Evolutionary conservation across 176 grass and related monocot species (phyloP), one percentile per base, ranked within the genome.

Genomic region (Tillandsia fasciculata): DNA sequence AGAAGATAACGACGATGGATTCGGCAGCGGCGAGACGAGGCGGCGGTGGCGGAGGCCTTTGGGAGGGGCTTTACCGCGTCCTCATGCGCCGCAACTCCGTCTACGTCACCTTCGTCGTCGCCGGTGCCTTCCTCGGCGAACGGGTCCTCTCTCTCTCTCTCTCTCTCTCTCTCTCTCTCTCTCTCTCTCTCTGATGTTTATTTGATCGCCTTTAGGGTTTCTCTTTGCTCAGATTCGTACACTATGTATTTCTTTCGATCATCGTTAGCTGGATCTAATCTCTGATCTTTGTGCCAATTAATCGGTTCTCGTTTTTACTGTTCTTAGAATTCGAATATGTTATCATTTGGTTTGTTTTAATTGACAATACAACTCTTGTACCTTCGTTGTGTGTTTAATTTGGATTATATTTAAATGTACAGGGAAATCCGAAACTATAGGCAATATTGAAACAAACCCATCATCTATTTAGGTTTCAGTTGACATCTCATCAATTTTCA

Each of bases 71-170:
- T 10, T 93, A 93, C 76, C 74, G 86, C 52, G 86, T 93, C 59
- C 80, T 93, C 22, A 93, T 93, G 90, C 86, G 90, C 50, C 90
- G 90, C 58, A 93, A 93, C 80, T 87, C 86, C 33, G 80, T 93
- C 74, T 93, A 93, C 86, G 86, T 93, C 71, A 93, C 90, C 77
- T 93, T 93, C 86, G 90, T 93, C 58, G 77, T 89, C 71, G 83
- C 80, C 28, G 90, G 90, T 26, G 90, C 90, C 77, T 93, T 93
- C 83, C 77, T 86, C 7, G 90, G 90, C 61, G 83, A 93, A 79
- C 77, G 90, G 90, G 90, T 86, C 59, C 53, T 73, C 10, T 65
- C 9, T 49, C 49, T 50, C 7, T 48, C 2, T 28, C 11, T 48
- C 2, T 28, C 11, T 47, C 42, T 56, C 48, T 52, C 15, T 59